Evolutionary conservation across 1,284 basidiomycete genomes (phyloP).

Genomic region (Erythrobasidium hasegawianum): DNA sequence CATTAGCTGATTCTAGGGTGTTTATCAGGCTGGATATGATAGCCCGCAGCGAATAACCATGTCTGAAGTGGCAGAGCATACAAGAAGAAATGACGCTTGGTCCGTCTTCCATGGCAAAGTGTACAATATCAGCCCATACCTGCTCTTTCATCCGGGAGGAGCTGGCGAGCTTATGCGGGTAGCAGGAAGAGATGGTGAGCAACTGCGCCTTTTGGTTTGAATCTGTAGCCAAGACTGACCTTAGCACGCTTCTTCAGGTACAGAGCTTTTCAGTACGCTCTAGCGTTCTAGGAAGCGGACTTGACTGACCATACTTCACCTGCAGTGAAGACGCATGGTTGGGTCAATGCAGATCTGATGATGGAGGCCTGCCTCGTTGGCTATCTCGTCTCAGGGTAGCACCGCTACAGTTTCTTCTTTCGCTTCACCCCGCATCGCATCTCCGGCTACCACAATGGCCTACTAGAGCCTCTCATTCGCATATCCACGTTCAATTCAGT

Average conservation of each 20-base stretch:
- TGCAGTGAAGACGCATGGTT: conserved; percentile 62
- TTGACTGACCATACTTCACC: no score
- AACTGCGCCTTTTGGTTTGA: no score
- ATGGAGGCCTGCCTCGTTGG: conserved; percentile 87
- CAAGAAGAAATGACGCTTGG: conserved; percentile 86
- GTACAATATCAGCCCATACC: conserved; percentile 92
- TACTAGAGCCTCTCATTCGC: conserved; percentile 55
- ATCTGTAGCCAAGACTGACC: neutral
- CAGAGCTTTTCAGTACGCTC: conserved; percentile 70
- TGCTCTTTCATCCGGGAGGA: conserved; percentile 90
- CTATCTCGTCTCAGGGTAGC: conserved; percentile 60
- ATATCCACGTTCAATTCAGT: neutral
- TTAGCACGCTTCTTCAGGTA: conserved; percentile 14
- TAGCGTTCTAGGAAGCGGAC: neutral
- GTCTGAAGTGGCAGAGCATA: conserved; percentile 77
- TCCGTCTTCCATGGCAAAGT: conserved; percentile 87
- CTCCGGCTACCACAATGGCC: conserved; percentile 64
- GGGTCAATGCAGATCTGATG: conserved; percentile 94
- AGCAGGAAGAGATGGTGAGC: conserved; percentile 74
- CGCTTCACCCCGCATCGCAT: conserved; percentile 62
- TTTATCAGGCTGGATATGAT: conserved; percentile 47
- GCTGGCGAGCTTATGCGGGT: conserved; percentile 91
- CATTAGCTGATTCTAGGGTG: neutral
- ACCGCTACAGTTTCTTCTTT: conserved; percentile 46
- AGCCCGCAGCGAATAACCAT: conserved; percentile 69